Evolutionary conservation across 148 eudicot genomes (phyloP), one percentile per base, ranked within the genome.

Genomic region (Cornus florida): DNA sequence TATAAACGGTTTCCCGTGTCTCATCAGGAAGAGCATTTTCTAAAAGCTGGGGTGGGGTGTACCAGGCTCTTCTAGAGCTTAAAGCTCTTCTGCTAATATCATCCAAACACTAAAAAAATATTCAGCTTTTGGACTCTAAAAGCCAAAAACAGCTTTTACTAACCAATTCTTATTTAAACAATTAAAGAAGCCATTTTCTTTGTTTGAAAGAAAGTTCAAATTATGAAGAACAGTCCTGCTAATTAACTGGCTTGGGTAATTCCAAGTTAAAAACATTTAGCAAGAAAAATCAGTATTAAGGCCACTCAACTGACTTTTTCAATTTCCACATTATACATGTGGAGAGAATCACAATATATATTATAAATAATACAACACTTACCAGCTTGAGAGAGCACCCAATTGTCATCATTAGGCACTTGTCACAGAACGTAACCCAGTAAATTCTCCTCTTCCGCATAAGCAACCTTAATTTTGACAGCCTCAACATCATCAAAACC

Each of bases 401-500:
- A 75, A 71, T 65, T 62, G 22, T 73, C 72, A 73, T 79, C 82
- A 5, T 39, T 2, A 1, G 66, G 1, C 62, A 79, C 59, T 19
- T 72, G 72, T 72, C 77, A 79, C 39, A 12, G 64, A 46, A 31
- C 7, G 46, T 73, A 79, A n/a, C 82, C 82, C 22, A 79, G 33
- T 39, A 79, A 24, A 10, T 39, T 39, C 6, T 48, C 73, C 35
- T 13, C 9, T 11, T 11, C 43, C 0, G 64, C 77, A 5, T 79
- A 79, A 0, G 67, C 20, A 67, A 66, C 72, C 82, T 79, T 79
- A 3, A 39, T 75, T 12, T 17, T 56, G 3, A 78, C 57, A 0
- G 53, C 70, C 60, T 78, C 76, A 32, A 72, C 81, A 22, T 78
- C 81, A 24, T 72, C 82, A 28, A 19, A 79, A 24, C 71, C 56